Conservation (phyloP, 208 protist genomes). For the Leishmania aethiopica region DNA sequence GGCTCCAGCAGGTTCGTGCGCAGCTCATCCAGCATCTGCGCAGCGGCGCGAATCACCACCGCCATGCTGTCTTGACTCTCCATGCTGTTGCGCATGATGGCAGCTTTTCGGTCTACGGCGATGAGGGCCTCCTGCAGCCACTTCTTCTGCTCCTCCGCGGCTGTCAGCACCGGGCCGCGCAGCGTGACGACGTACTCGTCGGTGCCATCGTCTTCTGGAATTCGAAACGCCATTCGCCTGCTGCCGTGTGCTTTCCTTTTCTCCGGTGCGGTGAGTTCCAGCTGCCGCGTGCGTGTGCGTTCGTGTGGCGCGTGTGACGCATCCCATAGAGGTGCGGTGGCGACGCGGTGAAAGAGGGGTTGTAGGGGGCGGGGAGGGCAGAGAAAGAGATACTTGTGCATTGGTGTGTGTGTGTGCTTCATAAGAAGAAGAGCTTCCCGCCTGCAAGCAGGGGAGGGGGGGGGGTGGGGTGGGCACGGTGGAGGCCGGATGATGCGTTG, state of each 20-base stretch:
- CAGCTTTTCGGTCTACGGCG: constrained; percentile 71
- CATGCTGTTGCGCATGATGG: constrained; percentile 81
- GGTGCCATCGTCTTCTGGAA: constrained; percentile 8
- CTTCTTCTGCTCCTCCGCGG: constrained; percentile 93
- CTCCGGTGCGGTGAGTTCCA: too few species aligned
- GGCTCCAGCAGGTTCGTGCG: constrained; percentile 94
- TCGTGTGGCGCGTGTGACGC: neutral
- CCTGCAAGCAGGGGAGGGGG: neutral
- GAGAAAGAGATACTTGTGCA: too few species aligned
- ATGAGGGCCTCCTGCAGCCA: constrained; percentile 80
- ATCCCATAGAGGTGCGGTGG: neutral
- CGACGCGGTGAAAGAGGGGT: neutral
- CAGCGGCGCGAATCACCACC: constrained; percentile 54
- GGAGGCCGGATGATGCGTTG: neutral
- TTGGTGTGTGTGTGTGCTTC: neutral
- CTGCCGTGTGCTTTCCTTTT: neutral
- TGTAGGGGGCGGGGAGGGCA: neutral
- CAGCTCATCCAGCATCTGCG: constrained; percentile 95
- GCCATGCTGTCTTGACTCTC: constrained; percentile 45
- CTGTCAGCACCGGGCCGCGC: constrained; percentile 58
- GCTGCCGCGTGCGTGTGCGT: neutral
- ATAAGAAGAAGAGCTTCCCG: neutral
- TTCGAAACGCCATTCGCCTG: constrained; percentile 19
- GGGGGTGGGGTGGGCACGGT: neutral
- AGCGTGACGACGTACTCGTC: constrained; percentile 49